Evolutionary conservation across 1,284 basidiomycete genomes (phyloP).

Genomic region (Malassezia yamatoensis): DNA sequence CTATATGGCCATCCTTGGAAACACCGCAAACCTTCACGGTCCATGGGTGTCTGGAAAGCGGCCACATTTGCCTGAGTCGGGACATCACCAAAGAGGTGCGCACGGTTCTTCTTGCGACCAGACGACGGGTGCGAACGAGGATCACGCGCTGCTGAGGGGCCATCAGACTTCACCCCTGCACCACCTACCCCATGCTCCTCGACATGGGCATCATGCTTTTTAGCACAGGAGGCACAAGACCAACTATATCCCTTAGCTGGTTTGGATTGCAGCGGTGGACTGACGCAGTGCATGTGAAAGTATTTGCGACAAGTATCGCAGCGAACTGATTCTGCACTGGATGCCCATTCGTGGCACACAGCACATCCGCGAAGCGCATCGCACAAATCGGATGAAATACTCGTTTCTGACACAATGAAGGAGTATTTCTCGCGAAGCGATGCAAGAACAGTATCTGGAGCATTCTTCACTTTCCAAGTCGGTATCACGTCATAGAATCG

Average conservation of each 20-base stretch:
- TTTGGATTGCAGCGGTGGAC: slow-evolving; percentile 84
- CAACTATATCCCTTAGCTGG: slow-evolving; percentile 94
- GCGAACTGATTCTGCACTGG: slow-evolving; percentile 75
- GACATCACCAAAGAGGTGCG: slow-evolving; percentile 15
- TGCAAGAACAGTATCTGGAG: slow-evolving; percentile 45
- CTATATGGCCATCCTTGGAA: slow-evolving; percentile 92
- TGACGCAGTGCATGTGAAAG: slow-evolving; percentile 90
- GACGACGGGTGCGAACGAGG: slow-evolving; percentile 1
- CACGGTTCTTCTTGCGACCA: slow-evolving; percentile 17
- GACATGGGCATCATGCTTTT: slow-evolving; percentile 55
- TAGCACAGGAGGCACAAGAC: slow-evolving; percentile 88
- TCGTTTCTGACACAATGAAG: slow-evolving; percentile 86
- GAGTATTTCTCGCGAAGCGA: slow-evolving; percentile 70
- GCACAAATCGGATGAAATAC: slow-evolving; percentile 78
- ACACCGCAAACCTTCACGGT: slow-evolving; percentile 54
- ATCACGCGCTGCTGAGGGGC: neutral
- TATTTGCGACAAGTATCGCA: slow-evolving; percentile 87
- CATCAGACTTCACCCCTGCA: slow-evolving; percentile 15
- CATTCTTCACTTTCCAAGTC: slow-evolving; percentile 72
- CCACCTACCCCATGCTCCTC: slow-evolving; percentile 19
- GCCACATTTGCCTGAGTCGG: slow-evolving; percentile 20
- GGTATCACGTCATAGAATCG: slow-evolving; percentile 94
- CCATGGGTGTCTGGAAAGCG: slow-evolving; percentile 20
- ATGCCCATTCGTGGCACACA: slow-evolving; percentile 76
- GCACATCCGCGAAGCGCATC: slow-evolving; percentile 74